Conservation (phyloP, 106 monocot species). For the Vanilla planifolia region DNA sequence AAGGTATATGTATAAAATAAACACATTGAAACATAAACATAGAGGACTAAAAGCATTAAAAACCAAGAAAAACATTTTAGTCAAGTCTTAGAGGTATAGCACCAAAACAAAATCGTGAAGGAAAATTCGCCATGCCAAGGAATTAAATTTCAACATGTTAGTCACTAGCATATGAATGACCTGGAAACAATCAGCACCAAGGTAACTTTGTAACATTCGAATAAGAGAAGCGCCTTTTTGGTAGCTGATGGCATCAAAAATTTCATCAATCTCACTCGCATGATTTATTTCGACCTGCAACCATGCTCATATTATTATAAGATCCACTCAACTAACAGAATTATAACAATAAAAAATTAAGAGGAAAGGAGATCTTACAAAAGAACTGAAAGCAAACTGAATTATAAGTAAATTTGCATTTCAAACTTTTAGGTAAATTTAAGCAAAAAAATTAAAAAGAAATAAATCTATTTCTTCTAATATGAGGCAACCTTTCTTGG, state of each 20-base stretch:
- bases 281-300: conserved; percentile 92
- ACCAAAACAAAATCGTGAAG: neutral
- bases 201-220: conserved; percentile 83
- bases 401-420: too few relatives aligned
- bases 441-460: too few relatives aligned
- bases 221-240: conserved; percentile 85
- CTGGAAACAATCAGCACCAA: conserved; percentile 87
- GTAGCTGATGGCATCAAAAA: conserved; percentile 97
- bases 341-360: too few relatives aligned
- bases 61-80: neutral
- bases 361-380: too few relatives aligned
- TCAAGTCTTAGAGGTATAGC: neutral
- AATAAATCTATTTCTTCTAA: too few relatives aligned
- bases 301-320: too few relatives aligned
- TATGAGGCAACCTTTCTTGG: too few relatives aligned
- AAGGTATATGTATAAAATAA: too few relatives aligned
- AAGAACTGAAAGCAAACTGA: too few relatives aligned
- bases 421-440: too few relatives aligned
- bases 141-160: neutral
- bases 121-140: neutral
- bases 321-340: too few relatives aligned
- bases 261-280: conserved; percentile 86
- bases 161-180: conserved; percentile 16
- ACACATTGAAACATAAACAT: neutral
- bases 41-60: neutral